These are phyloP conservation scores for Dunaliella salina DNA, from an alignment of 163 green algal species.

Conservation along the genomic window DNA sequence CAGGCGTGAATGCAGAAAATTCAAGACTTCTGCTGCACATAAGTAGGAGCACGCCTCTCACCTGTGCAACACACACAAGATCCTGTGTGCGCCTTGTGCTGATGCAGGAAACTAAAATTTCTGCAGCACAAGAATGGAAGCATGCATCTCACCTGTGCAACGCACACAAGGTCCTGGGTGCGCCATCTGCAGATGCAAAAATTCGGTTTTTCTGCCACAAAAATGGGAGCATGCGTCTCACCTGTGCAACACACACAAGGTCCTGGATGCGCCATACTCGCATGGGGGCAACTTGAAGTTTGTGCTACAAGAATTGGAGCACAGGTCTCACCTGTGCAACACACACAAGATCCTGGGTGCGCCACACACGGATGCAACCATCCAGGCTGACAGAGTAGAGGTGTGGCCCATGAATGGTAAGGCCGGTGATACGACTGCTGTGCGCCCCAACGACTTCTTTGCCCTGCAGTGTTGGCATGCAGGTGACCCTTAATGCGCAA, in stretches of 20 bases:
- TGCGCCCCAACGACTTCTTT: not conserved
- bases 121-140: no score
- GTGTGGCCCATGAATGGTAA: not conserved
- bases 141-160: not conserved
- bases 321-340: not conserved
- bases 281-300: no score
- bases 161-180: no score
- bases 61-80: no score
- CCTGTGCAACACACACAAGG: constrained; percentile 6
- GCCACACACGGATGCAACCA: not conserved
- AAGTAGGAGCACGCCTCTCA: no score
- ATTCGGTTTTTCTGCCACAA: no score
- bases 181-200: no score
- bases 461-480: not conserved
- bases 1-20: not conserved
- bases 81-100: no score
- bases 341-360: not conserved
- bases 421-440: not conserved
- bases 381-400: constrained; percentile 10
- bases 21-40: no score
- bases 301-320: no score
- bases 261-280: not conserved
- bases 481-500: no score
- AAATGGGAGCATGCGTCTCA: not conserved
- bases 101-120: no score